Base-by-base conservation (phyloP, 2,329 filamentous ascomycete genomes). In the Aureobasidium sp. region DNA sequence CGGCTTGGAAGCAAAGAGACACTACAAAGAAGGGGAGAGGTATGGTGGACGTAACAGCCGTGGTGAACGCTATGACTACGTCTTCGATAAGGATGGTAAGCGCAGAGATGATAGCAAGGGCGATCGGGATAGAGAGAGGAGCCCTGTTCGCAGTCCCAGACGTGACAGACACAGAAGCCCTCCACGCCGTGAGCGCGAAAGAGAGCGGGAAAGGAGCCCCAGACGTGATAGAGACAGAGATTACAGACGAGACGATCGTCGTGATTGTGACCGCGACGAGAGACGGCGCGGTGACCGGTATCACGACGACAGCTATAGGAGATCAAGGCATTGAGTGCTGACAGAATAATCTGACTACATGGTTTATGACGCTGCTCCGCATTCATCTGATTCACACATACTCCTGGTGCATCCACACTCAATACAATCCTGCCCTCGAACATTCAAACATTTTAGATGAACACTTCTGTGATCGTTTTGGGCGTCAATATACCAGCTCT, bases 1-100 rank as follows among this genome's bases (percentile, higher is more conserved):
- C 62, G 87, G 88, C 65, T 79, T 99, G 63, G 92, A 97, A 77
- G 94, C 91, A 80, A 89, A 90, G 76, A 85, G 89, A 62, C 94
- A 97, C 69, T 99, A 97, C 72, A 84, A 85, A n/a, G 82, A 87
- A 60, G 72, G 71, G 9, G 68, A 70, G 26, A 70, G 72, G 10
- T 69, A 71, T 44, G 70, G 73, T 39, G 68, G 71, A 44, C 70
- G 72, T 34, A 75, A 75, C 62, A 77, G 82, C 57, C 78, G 81
- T 29, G 51, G 51, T 6, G 51, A 55, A 41, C 53, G 41, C 27
- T 96, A 95, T 71, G 82, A 84, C 60, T 91, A 95, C 85, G 86
- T 96, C 0, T 90, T 95, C 71, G 88, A 90, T 64, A 86, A 88
- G 60, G 83, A 88, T 6, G 69, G 71, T 36, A 66, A 67, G 23